Conservation (phyloP, 768 basidiomycete genomes). For the Mycena sanguinolenta region DNA sequence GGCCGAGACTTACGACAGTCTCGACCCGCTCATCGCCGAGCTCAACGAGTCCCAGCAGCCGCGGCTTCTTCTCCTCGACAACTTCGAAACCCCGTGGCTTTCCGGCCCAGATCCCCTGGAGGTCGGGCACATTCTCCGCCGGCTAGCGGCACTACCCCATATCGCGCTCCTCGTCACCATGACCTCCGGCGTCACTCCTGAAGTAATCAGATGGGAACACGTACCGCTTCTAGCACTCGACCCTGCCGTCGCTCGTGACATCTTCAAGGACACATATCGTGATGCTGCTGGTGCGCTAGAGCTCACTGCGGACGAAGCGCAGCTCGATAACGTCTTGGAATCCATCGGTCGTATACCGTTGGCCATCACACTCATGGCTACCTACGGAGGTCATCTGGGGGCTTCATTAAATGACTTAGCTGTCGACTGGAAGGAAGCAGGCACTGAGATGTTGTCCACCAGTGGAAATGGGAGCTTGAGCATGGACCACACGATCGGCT, state of each 20-base stretch:
- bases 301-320: too few species aligned
- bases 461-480: too few species aligned
- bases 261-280: too few species aligned
- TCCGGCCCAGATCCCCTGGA: not conserved
- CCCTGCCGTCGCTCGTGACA: too few species aligned
- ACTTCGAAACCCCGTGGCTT: not conserved
- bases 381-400: conserved; percentile 34
- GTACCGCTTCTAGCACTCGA: not conserved
- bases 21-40: too few species aligned
- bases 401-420: too few species aligned
- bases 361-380: conserved; percentile 52
- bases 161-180: not conserved
- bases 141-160: not conserved
- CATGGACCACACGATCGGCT: conserved; percentile 13
- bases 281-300: too few species aligned
- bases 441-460: too few species aligned
- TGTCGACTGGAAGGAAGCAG: too few species aligned
- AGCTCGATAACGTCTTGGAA: conserved; percentile 27
- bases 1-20: not conserved
- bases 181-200: not conserved
- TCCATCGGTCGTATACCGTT: conserved; percentile 48
- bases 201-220: not conserved
- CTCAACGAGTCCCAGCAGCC: not conserved
- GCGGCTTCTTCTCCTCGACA: not conserved
- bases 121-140: not conserved